A percentile compares a stretch with the other conserved stretches of the same genome.
phyloP scores from a whole-genome alignment of 176 grass and related monocot genomes.

The Aegilops longissima region DNA sequence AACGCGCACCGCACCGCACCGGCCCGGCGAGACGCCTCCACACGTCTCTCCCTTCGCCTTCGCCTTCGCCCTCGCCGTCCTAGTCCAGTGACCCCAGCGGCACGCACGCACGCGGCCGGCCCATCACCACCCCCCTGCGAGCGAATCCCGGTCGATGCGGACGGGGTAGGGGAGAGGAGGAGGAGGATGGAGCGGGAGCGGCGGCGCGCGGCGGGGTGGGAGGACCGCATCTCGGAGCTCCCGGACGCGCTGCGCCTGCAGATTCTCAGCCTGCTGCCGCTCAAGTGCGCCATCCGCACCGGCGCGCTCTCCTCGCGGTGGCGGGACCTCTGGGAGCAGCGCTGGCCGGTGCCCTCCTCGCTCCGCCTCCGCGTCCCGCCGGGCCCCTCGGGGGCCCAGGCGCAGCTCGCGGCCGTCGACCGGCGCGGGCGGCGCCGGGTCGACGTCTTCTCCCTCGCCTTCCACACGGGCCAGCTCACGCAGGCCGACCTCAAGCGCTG shows the following conservation, averaged over 20 bases:
- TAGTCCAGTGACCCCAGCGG: neutral
- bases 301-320: conserved; percentile 51
- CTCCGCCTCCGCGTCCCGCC: conserved; percentile 15
- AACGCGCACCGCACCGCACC: conserved; percentile 19
- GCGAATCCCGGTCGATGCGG: conserved; percentile 36
- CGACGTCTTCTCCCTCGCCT: conserved; percentile 53
- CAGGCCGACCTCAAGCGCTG: conserved; percentile 50
- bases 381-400: neutral
- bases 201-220: neutral
- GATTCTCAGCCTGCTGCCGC: conserved; percentile 66
- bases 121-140: neutral
- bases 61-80: neutral
- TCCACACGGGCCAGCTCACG: conserved; percentile 50
- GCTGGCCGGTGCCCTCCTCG: conserved; percentile 57
- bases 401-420: neutral
- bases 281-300: conserved; percentile 65
- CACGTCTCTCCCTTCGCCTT: conserved; percentile 27
- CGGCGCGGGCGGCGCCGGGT: conserved; percentile 46
- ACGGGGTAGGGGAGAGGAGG: neutral
- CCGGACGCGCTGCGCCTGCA: conserved; percentile 61
- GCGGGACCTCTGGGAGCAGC: conserved; percentile 51
- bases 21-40: conserved; percentile 38
- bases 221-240: conserved; percentile 63
- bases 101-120: neutral
- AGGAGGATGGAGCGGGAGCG: neutral